phyloP scores from a whole-genome alignment of 208 protist genomes.

The Herpetomonas tarakana region DNA sequence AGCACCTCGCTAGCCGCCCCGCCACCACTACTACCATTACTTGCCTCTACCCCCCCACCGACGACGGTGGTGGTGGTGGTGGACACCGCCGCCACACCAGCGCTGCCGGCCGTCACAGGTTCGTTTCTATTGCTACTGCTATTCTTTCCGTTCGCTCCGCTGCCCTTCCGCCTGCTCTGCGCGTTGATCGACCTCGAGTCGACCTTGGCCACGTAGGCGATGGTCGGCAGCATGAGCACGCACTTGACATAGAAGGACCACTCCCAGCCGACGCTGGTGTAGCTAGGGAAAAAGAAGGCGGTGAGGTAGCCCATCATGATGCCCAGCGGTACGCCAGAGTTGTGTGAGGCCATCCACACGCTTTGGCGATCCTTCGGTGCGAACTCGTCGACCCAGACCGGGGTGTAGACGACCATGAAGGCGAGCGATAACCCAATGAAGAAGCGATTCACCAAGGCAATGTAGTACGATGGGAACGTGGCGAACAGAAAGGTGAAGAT shows the following conservation, averaged over 20 bases:
- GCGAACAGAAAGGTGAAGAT: constrained; percentile 83
- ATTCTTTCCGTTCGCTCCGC: background rate
- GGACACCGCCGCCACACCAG: background rate
- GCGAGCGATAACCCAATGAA: constrained; percentile 88
- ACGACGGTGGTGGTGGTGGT: too few species aligned
- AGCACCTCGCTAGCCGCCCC: background rate
- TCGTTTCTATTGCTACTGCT: constrained; percentile 1
- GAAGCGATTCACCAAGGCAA: constrained; percentile 73
- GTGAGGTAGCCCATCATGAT: constrained; percentile 90
- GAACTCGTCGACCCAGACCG: constrained; percentile 93
- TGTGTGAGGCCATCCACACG: constrained; percentile 90
- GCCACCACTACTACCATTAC: too few species aligned
- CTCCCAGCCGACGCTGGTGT: constrained; percentile 62
- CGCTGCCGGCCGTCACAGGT: background rate
- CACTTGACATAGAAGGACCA: constrained; percentile 85
- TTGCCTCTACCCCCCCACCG: too few species aligned
- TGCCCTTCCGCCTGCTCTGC: background rate
- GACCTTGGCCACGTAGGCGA: constrained; percentile 47
- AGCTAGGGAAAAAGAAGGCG: constrained; percentile 58
- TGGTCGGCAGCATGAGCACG: constrained; percentile 65
- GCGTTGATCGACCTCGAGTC: constrained; percentile 62
- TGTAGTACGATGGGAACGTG: constrained; percentile 33
- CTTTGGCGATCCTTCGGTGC: constrained; percentile 74
- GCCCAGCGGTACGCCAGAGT: constrained; percentile 88
- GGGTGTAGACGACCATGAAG: constrained; percentile 90